A percentile compares a stretch with the other conserved stretches of the same genome.
Conservation (phyloP, 192 early-diverging fungal species). For the Kickxella alabastrina region DNA sequence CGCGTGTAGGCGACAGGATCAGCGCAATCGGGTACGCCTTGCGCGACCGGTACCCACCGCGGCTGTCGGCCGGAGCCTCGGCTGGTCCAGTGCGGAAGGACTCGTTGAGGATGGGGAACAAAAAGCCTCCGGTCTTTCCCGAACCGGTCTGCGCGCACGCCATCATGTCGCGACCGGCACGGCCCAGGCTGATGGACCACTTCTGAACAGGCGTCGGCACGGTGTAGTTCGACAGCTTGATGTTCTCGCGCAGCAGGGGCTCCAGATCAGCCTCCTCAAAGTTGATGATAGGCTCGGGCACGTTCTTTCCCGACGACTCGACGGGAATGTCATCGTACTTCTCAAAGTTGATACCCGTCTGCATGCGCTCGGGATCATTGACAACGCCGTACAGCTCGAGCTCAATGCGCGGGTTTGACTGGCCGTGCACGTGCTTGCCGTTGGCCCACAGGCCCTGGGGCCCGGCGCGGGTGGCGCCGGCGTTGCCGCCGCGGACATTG, state of each 20-base stretch:
- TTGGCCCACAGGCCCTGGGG: conserved; percentile 66
- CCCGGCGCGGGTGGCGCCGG: conserved; percentile 36
- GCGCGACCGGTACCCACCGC: conserved; percentile 58
- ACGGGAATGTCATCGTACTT: conserved; percentile 99
- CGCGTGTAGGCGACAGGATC: conserved; percentile 74
- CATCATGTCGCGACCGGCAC: conserved; percentile 89
- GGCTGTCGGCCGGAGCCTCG: conserved; percentile 48
- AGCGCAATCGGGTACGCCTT: conserved; percentile 58
- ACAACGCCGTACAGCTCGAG: conserved; percentile 67
- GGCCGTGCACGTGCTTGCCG: conserved; percentile 74
- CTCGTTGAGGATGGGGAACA: conserved; percentile 93
- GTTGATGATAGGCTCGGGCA: conserved; percentile 60
- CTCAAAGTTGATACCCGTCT: conserved; percentile 97
- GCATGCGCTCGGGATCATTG: conserved; percentile 73
- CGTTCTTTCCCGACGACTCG: conserved; percentile 73
- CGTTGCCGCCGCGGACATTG: conserved; percentile 19
- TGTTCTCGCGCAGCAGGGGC: conserved; percentile 82
- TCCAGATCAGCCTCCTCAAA: conserved; percentile 77
- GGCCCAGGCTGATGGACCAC: conserved; percentile 82
- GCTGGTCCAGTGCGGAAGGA: conserved; percentile 82
- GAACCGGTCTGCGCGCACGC: conserved; percentile 98
- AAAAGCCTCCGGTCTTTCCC: conserved; percentile 94
- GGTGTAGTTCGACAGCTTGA: conserved; percentile 80
- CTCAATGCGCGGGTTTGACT: conserved; percentile 77
- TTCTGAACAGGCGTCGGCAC: conserved; percentile 96